phyloP scores from a whole-genome alignment of 805 yeast species.

The Phaffomyces opuntiae region DNA sequence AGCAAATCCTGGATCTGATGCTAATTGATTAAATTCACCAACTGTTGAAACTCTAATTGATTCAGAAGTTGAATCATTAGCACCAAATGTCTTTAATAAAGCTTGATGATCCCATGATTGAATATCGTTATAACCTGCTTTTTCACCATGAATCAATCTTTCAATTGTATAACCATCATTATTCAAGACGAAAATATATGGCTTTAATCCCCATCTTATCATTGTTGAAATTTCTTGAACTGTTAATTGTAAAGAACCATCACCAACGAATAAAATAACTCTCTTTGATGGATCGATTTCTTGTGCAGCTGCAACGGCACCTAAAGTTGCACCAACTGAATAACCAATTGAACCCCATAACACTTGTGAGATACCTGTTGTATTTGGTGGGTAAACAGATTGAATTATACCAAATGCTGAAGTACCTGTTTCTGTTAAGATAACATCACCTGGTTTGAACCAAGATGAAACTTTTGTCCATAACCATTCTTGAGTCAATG shows the following conservation, averaged over 20 bases:
- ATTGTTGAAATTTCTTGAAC: conserved; percentile 68
- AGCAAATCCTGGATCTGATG: conserved; percentile 40
- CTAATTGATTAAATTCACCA: conserved; percentile 51
- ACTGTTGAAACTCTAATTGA: conserved; percentile 45
- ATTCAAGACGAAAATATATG: conserved; percentile 63
- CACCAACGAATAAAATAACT: conserved; percentile 65
- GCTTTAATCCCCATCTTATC: conserved; percentile 59
- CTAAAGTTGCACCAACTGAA: conserved; percentile 13
- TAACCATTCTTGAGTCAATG: conserved; percentile 58
- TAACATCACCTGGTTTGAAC: conserved; percentile 59
- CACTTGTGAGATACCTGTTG: conserved; percentile 65
- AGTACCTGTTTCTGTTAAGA: conserved; percentile 70
- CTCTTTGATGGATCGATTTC: conserved; percentile 55
- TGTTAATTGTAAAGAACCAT: conserved; percentile 69
- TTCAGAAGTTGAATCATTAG: conserved; percentile 39
- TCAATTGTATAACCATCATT: conserved; percentile 73
- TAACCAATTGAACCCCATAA: conserved; percentile 75
- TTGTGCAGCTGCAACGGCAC: conserved; percentile 20
- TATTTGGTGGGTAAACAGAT: conserved; percentile 55
- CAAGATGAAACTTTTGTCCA: conserved; percentile 61
- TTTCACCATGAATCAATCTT: conserved; percentile 64
- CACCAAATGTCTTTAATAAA: conserved; percentile 44
- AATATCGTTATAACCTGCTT: conserved; percentile 57
- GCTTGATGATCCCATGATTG: conserved; percentile 63
- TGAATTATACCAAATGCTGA: conserved; percentile 67